These are phyloP conservation scores for Elaeagnus macrophylla DNA, from an alignment of 306 rosid genomes.

Conservation along the genomic window DNA sequence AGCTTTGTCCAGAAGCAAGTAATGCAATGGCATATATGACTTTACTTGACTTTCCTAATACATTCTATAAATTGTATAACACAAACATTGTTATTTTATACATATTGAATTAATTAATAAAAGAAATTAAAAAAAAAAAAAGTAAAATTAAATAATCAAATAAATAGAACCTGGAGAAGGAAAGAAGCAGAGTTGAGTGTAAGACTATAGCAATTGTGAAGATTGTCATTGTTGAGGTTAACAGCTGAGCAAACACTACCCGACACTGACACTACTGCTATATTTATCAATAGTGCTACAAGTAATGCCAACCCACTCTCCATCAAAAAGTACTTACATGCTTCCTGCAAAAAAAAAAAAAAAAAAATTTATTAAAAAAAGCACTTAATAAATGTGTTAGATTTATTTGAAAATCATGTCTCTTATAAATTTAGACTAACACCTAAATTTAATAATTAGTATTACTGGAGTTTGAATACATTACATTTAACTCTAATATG, in stretches of 20 bases:
- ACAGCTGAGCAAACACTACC: slow-evolving; percentile 46
- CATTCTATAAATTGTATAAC: slow-evolving; percentile 59
- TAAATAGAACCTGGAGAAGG: slow-evolving; percentile 57
- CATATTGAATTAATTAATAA: background rate
- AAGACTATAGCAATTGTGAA: slow-evolving; percentile 35
- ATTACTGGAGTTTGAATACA: no score
- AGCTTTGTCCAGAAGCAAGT: slow-evolving; percentile 95
- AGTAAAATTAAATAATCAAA: background rate
- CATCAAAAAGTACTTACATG: slow-evolving; percentile 61
- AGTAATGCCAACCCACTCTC: slow-evolving; percentile 74
- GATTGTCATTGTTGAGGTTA: slow-evolving; percentile 23
- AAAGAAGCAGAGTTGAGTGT: slow-evolving; percentile 72
- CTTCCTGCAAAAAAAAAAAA: no score
- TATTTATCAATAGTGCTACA: slow-evolving; percentile 69
- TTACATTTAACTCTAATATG: no score
- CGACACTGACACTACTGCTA: slow-evolving; percentile 60
- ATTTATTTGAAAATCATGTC: no score
- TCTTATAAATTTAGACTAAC: no score
- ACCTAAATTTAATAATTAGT: no score
- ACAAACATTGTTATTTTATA: no score
- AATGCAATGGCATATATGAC: slow-evolving; percentile 69
- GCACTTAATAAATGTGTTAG: no score
- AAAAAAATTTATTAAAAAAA: no score
- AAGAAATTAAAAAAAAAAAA: background rate
- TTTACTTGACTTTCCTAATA: slow-evolving; percentile 73